Percentiles rank a stretch among this genome's conserved stretches.
Evolutionary conservation across 176 grass and related monocot species (phyloP).

Genomic region (Neostapfia colusana): DNA sequence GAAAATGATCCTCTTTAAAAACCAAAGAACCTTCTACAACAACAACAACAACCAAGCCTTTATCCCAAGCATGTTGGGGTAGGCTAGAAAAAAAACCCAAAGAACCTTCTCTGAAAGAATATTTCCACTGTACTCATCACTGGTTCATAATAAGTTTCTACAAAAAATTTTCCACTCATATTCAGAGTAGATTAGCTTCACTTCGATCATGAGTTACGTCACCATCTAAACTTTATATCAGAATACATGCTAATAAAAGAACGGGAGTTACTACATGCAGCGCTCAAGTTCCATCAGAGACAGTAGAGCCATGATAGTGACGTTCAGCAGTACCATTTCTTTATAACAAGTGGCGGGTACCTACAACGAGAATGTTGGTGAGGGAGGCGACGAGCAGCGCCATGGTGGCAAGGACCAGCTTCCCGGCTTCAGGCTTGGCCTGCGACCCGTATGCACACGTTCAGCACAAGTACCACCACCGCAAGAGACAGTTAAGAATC

Average conservation of each 20-base stretch:
- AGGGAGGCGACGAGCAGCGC: slow-evolving; percentile 83
- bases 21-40: background rate
- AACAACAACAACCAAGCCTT: too few species aligned
- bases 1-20: background rate
- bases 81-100: too few species aligned
- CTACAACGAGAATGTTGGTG: slow-evolving; percentile 88
- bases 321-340: background rate
- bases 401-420: slow-evolving; percentile 67
- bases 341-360: slow-evolving; percentile 39
- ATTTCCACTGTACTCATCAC: background rate
- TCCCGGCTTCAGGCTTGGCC: slow-evolving; percentile 78
- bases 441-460: slow-evolving; percentile 33
- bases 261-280: background rate
- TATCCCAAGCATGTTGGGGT: too few species aligned
- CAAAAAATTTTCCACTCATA: background rate
- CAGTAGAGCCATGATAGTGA: background rate
- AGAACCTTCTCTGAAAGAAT: too few species aligned
- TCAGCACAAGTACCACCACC: background rate
- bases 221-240: slow-evolving; percentile 3
- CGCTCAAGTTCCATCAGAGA: background rate
- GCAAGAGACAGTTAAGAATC: background rate
- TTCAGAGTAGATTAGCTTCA: background rate
- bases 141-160: slow-evolving; percentile 2
- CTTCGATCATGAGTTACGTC: background rate
- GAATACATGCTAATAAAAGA: slow-evolving; percentile 6